These are phyloP conservation scores for Termitomyces bulborhizus DNA, from an alignment of 768 basidiomycete genomes.

Conservation along the genomic window DNA sequence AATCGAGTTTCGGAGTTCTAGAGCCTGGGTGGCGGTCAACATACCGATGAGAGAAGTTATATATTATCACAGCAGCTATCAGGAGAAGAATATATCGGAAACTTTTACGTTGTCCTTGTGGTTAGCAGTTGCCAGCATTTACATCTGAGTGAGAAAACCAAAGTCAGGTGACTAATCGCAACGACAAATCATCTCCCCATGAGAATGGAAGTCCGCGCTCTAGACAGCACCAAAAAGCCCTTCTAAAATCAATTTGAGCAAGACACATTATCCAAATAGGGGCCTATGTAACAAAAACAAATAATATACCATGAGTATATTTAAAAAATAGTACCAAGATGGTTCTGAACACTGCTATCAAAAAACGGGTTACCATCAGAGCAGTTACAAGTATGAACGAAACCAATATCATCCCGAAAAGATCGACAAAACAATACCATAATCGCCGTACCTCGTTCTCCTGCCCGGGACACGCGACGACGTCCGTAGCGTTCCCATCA, in stretches of 20 bases:
- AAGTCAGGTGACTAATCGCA: not conserved
- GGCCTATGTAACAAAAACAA: slow-evolving; percentile 13
- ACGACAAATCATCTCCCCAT: not conserved
- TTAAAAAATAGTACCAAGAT: slow-evolving; percentile 4
- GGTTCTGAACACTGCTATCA: slow-evolving; percentile 15
- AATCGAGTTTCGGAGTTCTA: not conserved
- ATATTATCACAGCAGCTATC: not conserved
- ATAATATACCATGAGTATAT: not conserved
- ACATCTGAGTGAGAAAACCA: not conserved
- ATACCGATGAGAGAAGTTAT: not conserved
- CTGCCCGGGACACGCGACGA: slow-evolving; percentile 30
- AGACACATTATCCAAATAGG: slow-evolving; percentile 23
- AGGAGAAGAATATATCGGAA: not conserved
- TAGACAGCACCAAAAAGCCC: too few relatives aligned
- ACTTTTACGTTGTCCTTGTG: not conserved
- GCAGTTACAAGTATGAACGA: slow-evolving; percentile 17
- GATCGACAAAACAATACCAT: not conserved
- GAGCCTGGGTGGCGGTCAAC: not conserved
- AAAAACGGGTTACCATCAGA: slow-evolving; percentile 17
- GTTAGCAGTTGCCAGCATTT: not conserved
- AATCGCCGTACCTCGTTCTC: slow-evolving; percentile 23
- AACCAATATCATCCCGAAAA: not conserved
- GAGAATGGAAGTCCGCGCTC: not conserved
- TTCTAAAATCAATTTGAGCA: not conserved
- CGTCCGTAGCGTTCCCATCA: slow-evolving; percentile 19